Evolutionary conservation across 192 early-diverging fungal species (phyloP).

Genomic region (Podila epigama): DNA sequence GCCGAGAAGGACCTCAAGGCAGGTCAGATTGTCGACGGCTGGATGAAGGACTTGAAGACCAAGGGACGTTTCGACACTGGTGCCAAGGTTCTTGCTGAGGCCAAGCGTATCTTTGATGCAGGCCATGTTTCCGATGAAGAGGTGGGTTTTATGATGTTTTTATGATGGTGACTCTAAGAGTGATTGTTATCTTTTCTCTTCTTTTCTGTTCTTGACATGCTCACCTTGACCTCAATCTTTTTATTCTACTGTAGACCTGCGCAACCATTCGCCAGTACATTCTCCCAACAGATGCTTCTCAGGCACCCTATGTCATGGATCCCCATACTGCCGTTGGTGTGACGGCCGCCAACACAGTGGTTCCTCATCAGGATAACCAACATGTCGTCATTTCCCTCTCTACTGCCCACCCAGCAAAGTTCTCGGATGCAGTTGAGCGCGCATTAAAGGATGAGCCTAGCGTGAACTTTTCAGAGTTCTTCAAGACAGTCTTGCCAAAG

Average conservation of each 20-base stretch:
- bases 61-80: constrained; percentile 77
- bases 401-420: constrained; percentile 97
- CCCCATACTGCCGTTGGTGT: constrained; percentile 98
- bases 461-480: constrained; percentile 62
- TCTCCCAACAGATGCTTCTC: constrained; percentile 50
- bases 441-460: constrained; percentile 64
- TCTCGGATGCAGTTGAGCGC: constrained; percentile 87
- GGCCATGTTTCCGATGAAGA: constrained; percentile 73
- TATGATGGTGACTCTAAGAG: background rate
- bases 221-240: too few relatives aligned
- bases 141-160: constrained; percentile 12
- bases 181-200: background rate
- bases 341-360: constrained; percentile 71
- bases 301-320: constrained; percentile 82
- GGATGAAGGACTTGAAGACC: constrained; percentile 83
- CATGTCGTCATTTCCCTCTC: constrained; percentile 70
- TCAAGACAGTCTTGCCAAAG: constrained; percentile 66
- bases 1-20: constrained; percentile 59
- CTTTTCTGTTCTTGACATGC: background rate
- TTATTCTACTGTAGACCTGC: constrained; percentile 70
- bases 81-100: constrained; percentile 64
- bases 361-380: constrained; percentile 14
- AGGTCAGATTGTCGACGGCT: constrained; percentile 63
- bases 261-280: constrained; percentile 78
- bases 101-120: constrained; percentile 77